Percentiles rank a stretch among this genome's conserved stretches.
phyloP scores from a whole-genome alignment of 2,329 filamentous ascomycete genomes.

The Talaromyces islandicus region DNA sequence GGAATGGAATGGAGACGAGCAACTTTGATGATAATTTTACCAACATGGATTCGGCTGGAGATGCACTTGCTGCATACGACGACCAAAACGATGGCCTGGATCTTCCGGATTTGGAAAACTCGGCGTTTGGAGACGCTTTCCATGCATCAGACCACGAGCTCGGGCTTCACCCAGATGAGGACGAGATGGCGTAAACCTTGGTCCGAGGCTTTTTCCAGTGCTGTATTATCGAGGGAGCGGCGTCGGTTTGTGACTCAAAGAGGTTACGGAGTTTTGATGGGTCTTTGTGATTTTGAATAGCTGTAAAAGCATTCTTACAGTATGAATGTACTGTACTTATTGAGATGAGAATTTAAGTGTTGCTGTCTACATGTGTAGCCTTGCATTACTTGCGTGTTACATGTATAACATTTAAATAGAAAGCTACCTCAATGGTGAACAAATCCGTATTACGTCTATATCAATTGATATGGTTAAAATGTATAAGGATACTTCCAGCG shows the following conservation, averaged over 20 bases:
- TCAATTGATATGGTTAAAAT: no score
- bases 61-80: conserved; percentile 63
- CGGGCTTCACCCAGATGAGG: conserved; percentile 33
- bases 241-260: background rate
- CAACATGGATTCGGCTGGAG: conserved; percentile 60
- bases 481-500: no score
- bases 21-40: conserved; percentile 42
- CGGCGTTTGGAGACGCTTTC: conserved; percentile 78
- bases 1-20: conserved; percentile 27
- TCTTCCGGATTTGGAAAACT: conserved; percentile 65
- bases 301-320: background rate
- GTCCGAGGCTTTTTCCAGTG: background rate
- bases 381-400: no score
- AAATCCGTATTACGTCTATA: no score
- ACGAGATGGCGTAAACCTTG: conserved; percentile 30
- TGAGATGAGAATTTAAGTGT: background rate
- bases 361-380: background rate
- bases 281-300: background rate
- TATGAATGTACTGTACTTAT: background rate
- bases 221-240: background rate
- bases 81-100: conserved; percentile 50
- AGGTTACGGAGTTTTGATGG: background rate
- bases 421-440: no score
- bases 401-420: no score
- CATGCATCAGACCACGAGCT: conserved; percentile 51